Percentiles rank a stretch among this genome's conserved stretches.
phyloP scores from a whole-genome alignment of 805 yeast genomes.

The Candida glaebosa region DNA sequence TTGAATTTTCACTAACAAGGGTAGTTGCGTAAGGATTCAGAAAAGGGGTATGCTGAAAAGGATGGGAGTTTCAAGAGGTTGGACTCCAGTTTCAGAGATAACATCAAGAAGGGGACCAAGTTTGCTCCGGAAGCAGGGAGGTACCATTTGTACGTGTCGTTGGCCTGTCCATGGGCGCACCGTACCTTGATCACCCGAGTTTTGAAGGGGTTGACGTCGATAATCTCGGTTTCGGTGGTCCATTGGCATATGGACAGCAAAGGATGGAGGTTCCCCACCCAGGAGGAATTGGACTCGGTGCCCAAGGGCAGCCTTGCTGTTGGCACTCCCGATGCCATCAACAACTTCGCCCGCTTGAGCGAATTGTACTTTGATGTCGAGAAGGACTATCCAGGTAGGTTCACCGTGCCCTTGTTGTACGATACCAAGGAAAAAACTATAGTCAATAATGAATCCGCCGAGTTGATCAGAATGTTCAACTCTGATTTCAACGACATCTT shows the following conservation, averaged over 20 bases:
- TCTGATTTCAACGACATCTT: constrained; percentile 64
- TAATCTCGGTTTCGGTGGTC: constrained; percentile 71
- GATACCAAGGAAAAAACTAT: constrained; percentile 78
- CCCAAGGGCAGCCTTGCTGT: constrained; percentile 45
- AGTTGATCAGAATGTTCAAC: constrained; percentile 81
- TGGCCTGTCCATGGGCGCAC: constrained; percentile 97
- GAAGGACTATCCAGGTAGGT: constrained; percentile 74
- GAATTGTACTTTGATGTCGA: constrained; percentile 75
- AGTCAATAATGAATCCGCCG: constrained; percentile 89
- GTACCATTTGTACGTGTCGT: constrained; percentile 82
- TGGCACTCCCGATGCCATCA: constrained; percentile 44
- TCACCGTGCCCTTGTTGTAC: constrained; percentile 93
- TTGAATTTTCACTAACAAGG: not conserved
- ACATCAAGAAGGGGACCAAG: constrained; percentile 55
- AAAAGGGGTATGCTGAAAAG: constrained; percentile 10
- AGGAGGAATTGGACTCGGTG: constrained; percentile 27
- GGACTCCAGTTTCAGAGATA: constrained; percentile 54
- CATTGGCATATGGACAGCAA: constrained; percentile 85
- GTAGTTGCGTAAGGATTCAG: not conserved
- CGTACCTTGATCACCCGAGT: constrained; percentile 70
- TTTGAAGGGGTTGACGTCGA: constrained; percentile 62
- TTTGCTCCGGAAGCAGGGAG: constrained; percentile 75
- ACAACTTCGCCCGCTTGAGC: constrained; percentile 57
- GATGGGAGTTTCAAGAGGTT: constrained; percentile 22
- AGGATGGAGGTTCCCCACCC: constrained; percentile 81